These are phyloP conservation scores for Amanita rubescens DNA, from an alignment of 768 basidiomycete species.

Conservation along the genomic window DNA sequence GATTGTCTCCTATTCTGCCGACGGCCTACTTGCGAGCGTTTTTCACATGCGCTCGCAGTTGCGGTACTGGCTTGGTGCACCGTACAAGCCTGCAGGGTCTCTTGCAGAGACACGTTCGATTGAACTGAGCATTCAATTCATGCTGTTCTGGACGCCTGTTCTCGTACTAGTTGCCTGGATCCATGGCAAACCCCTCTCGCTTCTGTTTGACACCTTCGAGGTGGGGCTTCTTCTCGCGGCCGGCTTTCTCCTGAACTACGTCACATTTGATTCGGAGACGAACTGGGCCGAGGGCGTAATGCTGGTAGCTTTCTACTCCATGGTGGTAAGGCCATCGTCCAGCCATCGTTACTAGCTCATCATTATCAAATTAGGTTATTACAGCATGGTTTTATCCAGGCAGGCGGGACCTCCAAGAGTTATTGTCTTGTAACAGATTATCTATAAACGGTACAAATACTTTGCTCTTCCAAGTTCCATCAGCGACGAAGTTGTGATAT, in stretches of 20 bases:
- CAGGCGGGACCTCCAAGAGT: constrained; percentile 21
- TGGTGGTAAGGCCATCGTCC: constrained; percentile 37
- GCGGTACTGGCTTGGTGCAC: neutral
- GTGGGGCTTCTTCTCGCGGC: constrained; percentile 54
- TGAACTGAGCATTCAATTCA: constrained; percentile 72
- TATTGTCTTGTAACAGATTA: constrained; percentile 16
- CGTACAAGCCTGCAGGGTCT: constrained; percentile 33
- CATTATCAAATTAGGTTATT: constrained; percentile 13
- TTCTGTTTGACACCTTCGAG: constrained; percentile 55
- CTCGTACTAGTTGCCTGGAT: constrained; percentile 66
- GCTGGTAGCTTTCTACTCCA: constrained; percentile 59
- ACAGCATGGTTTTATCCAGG: constrained; percentile 31
- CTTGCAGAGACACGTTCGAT: constrained; percentile 65
- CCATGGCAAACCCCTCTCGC: constrained; percentile 45
- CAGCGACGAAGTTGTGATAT: neutral
- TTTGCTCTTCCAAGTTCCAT: neutral
- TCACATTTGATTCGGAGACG: constrained; percentile 70
- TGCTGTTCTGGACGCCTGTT: constrained; percentile 73
- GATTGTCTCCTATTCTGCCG: constrained; percentile 64
- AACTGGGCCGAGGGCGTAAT: constrained; percentile 71
- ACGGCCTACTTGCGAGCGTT: constrained; percentile 52
- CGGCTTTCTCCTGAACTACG: constrained; percentile 72
- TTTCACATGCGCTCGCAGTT: constrained; percentile 34
- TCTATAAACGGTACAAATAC: neutral
- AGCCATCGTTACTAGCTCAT: neutral